Percentiles rank a stretch among this genome's conserved stretches.
These are phyloP conservation scores for Chytriomyces hyalinus DNA, from an alignment of 192 early-diverging fungal species.

Conservation along the genomic window DNA sequence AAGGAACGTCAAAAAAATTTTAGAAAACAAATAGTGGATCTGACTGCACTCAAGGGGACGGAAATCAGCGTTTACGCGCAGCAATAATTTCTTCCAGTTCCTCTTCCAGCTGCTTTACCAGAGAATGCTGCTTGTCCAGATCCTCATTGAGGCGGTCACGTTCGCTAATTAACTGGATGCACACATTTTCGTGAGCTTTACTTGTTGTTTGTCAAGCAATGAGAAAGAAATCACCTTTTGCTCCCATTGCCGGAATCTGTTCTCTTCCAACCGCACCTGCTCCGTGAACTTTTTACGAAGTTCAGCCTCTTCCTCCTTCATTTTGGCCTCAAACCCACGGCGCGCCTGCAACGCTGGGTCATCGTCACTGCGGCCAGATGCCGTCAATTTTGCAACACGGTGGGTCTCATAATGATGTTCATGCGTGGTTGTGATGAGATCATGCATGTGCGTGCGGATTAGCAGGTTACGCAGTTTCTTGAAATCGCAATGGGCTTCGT, in stretches of 20 bases:
- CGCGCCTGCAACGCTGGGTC: constrained; percentile 82
- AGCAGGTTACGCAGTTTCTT: constrained; percentile 95
- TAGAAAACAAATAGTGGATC: too few relatives aligned
- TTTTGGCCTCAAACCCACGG: constrained; percentile 77
- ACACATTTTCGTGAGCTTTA: not conserved
- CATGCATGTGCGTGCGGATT: constrained; percentile 97
- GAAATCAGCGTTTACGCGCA: constrained; percentile 40
- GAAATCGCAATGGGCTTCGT: constrained; percentile 98
- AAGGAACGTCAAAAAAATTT: too few relatives aligned
- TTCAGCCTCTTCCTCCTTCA: constrained; percentile 97
- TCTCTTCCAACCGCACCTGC: constrained; percentile 96
- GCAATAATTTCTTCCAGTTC: constrained; percentile 70
- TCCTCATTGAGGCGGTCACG: constrained; percentile 99
- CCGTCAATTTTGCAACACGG: constrained; percentile 84
- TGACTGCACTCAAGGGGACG: too few relatives aligned
- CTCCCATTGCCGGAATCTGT: constrained; percentile 98
- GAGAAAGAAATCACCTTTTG: constrained; percentile 60
- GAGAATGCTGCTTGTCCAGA: constrained; percentile 86
- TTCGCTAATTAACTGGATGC: constrained; percentile 83
- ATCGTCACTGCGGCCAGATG: constrained; percentile 62
- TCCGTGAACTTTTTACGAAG: constrained; percentile 97
- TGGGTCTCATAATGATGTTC: constrained; percentile 95
- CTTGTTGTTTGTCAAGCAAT: not conserved
- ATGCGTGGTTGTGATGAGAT: constrained; percentile 92
- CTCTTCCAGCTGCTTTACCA: constrained; percentile 89